Evolutionary conservation across 495 filamentous ascomycete genomes (phyloP), one percentile per base, ranked within the genome.

Genomic region (Aspergillus baeticus): DNA sequence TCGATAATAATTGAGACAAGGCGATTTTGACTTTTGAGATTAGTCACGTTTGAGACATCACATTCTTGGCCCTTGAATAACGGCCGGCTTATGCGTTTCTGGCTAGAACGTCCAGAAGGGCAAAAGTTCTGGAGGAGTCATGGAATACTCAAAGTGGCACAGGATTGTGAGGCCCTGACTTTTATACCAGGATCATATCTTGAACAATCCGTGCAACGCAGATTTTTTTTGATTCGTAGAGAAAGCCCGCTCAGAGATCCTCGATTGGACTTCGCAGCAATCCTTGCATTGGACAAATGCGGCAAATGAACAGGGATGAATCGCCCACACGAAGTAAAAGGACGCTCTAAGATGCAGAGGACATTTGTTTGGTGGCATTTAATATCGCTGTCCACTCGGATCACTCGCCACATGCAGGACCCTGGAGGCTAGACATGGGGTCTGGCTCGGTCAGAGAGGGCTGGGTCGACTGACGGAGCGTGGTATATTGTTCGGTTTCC

Each of bases 241-340:
- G 10, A n/a, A 26, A 5, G 45, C n/a, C 31, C 20, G 26, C 31
- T 15, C 13, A 45, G 22, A 38, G 33, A 38, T 18, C 18, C 33
- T 45, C 48, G 47, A 44, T 50, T 43, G 41, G 37, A 5, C 35
- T 26, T 31, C 1, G 13, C 46, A 51, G 35, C 14, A 26, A 10
- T 34, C 33, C n/a, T 31, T 36, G 43, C 6, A 15, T 14, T 22
- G 26, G 39, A 52, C 52, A 22, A 35, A 58, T 41, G 39, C 15
- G 35, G 43, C 20, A 47, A 51, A 53, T 47, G 49, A 53, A 58
- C 56, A 58, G 43, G 41, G 56, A 48, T 58, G 29, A 39, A 33
- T 52, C 31, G n/a, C n/a, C n/a, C n/a, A n/a, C n/a, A n/a, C n/a
- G 37, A 21, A 31, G 41, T n/a, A 50, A 37, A 34, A n/a, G 33